Evolutionary conservation across 257 asterid species (phyloP).

Genomic region (Echites panduratus): DNA sequence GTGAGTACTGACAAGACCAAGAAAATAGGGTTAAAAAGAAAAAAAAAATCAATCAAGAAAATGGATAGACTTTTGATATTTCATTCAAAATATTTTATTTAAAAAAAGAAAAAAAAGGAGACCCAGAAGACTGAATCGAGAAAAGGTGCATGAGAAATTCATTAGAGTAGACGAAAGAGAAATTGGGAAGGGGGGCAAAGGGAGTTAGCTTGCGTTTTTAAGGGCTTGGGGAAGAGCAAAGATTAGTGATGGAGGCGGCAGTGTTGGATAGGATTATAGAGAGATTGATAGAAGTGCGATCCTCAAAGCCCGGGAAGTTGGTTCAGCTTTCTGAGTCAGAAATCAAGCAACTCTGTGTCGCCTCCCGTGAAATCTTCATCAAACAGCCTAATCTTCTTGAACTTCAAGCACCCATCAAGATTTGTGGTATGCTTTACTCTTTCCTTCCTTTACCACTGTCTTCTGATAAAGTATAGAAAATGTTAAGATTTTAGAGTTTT

Average conservation of each 20-base stretch:
- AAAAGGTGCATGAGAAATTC: neutral
- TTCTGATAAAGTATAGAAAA: neutral
- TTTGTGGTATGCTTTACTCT: conserved; percentile 50
- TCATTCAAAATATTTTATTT: neutral
- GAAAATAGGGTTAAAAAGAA: neutral
- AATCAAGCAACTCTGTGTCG: conserved; percentile 80
- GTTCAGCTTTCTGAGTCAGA: conserved; percentile 86
- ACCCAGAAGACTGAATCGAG: neutral
- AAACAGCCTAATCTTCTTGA: conserved; percentile 91
- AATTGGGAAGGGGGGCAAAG: neutral
- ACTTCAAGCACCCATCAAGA: conserved; percentile 90
- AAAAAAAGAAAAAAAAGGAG: neutral
- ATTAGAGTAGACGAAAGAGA: neutral
- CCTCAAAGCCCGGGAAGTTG: conserved; percentile 79
- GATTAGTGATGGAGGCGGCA: conserved; percentile 49
- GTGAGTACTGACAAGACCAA: conserved; percentile 3
- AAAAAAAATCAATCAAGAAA: neutral
- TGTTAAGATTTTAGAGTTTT: neutral
- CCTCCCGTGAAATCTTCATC: conserved; percentile 68
- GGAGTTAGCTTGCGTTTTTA: neutral
- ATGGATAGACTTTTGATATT: neutral
- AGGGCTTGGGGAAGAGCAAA: neutral
- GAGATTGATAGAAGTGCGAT: conserved; percentile 72
- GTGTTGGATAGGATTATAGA: conserved; percentile 69
- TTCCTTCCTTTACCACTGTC: neutral